phyloP scores from a whole-genome alignment of 257 asterid species.

The Jasminum sambac region DNA sequence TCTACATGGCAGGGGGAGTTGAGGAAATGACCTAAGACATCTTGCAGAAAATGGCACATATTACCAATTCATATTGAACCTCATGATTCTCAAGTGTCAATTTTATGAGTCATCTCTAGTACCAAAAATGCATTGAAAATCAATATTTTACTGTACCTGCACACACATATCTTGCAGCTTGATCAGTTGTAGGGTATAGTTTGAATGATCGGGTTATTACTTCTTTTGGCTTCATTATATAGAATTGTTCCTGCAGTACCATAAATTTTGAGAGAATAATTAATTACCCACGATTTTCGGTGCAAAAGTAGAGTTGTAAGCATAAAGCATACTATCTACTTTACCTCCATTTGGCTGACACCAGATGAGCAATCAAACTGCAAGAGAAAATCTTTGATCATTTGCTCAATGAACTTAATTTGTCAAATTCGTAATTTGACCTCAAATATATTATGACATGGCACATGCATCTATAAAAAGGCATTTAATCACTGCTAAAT shows the following conservation, averaged over 20 bases:
- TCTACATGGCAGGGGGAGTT: neutral
- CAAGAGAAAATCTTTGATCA: constrained; percentile 28
- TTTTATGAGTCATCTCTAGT: neutral
- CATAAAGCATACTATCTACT: neutral
- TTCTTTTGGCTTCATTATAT: constrained; percentile 91
- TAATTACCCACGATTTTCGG: neutral
- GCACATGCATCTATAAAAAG: neutral
- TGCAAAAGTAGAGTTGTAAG: constrained; percentile 10
- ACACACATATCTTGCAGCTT: constrained; percentile 87
- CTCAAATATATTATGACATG: neutral
- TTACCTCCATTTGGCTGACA: constrained; percentile 95
- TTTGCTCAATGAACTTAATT: neutral
- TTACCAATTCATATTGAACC: neutral
- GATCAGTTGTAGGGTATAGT: constrained; percentile 86
- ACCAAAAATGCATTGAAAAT: neutral
- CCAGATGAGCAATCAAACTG: constrained; percentile 96
- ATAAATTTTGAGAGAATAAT: constrained; percentile 22
- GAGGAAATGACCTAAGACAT: neutral
- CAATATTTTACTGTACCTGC: constrained; percentile 46
- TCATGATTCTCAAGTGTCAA: neutral
- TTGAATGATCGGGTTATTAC: constrained; percentile 70
- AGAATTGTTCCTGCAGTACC: constrained; percentile 73
- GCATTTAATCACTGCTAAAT: neutral
- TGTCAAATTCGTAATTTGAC: neutral
- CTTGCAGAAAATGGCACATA: neutral